Evolutionary conservation across 306 rosid genomes (phyloP).

Genomic region (Gynostemma pentaphyllum): DNA sequence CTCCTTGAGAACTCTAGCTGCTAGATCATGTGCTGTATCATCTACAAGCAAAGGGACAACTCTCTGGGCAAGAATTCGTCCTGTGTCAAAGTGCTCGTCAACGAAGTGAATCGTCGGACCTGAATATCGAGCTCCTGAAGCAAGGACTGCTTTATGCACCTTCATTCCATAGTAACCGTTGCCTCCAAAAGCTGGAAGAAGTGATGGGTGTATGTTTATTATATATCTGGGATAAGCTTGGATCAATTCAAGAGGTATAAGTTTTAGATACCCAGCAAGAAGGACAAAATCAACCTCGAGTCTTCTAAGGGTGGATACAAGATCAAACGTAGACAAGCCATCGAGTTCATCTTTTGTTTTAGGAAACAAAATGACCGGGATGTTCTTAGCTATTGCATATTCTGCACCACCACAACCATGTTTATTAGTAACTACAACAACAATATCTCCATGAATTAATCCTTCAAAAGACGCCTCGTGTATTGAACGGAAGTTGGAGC

Average conservation of each 20-base stretch:
- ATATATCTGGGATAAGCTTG: slow-evolving; percentile 60
- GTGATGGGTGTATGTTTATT: slow-evolving; percentile 81
- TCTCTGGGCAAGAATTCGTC: slow-evolving; percentile 81
- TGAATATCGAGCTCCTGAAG: slow-evolving; percentile 82
- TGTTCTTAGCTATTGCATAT: slow-evolving; percentile 59
- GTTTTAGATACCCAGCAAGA: slow-evolving; percentile 83
- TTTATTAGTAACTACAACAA: slow-evolving; percentile 63
- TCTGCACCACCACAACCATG: slow-evolving; percentile 81
- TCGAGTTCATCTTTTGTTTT: slow-evolving; percentile 32
- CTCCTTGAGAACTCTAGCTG: slow-evolving; percentile 80
- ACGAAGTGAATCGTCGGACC: slow-evolving; percentile 91
- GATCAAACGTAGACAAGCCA: slow-evolving; percentile 48
- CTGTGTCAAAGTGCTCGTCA: slow-evolving; percentile 84
- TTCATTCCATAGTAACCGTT: slow-evolving; percentile 84
- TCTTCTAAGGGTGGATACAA: slow-evolving; percentile 52
- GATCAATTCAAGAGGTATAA: slow-evolving; percentile 64
- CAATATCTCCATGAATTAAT: slow-evolving; percentile 49
- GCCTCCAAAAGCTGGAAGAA: slow-evolving; percentile 98
- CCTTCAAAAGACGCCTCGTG: slow-evolving; percentile 47
- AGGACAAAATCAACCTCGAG: slow-evolving; percentile 65
- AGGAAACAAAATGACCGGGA: slow-evolving; percentile 60
- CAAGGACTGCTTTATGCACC: slow-evolving; percentile 85
- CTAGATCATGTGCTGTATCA: slow-evolving; percentile 65
- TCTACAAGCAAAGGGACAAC: slow-evolving; percentile 67
- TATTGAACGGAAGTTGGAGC: slow-evolving; percentile 72